Base-by-base conservation (phyloP, 371 early-diverging fungal genomes). In the Capillidium rhysosporum region DNA sequence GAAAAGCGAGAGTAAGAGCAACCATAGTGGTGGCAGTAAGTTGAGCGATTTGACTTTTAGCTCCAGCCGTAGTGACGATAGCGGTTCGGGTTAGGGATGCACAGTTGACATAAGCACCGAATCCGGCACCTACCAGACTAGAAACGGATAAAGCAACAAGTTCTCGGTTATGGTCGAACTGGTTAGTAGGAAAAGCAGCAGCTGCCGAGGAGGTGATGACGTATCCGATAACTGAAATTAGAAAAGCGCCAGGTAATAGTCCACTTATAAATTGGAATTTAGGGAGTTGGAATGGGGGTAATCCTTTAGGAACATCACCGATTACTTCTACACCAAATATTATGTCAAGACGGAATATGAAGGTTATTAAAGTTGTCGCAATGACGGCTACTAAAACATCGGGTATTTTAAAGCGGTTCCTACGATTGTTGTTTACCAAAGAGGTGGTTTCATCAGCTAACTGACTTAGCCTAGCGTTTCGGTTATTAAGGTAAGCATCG, bases 201-300 rank as follows among this genome's bases (percentile, higher is more conserved):
- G 92, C 89, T 12, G 88, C 81, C 28, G 83, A 89, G 52, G 92
- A 81, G 4, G 86, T 81, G 65, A 93, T 93, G n/a, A 96, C 91
- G 62, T 92, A 92, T 0, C 95, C 97, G 61, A 92, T 86, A 58
- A 89, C 74, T 20, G 92, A 72, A 55, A 92, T 89, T 54, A 89
- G 70, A 26, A 87, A 79, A 1, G 89, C 66, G 25, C 77, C 66
- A 39, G 74, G 68, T 52, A 80, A 47, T 80, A 66, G 56, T 76
- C 79, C 60, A 79, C 40, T 25, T 9, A 52, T 41, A 18, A 16
- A 16, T 21, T 18, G 16, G 9, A 38, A 52, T 12, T 26, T 41
- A 9, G 41, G 28, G 12, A 24, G 8, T 26, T 25, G n/a, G 20
- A 41, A 20, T 10, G 39, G 20, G 14, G 53, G 53, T 52, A 52